Conservation (phyloP, 2,329 filamentous ascomycete genomes). For the Phyllachora maydis region DNA sequence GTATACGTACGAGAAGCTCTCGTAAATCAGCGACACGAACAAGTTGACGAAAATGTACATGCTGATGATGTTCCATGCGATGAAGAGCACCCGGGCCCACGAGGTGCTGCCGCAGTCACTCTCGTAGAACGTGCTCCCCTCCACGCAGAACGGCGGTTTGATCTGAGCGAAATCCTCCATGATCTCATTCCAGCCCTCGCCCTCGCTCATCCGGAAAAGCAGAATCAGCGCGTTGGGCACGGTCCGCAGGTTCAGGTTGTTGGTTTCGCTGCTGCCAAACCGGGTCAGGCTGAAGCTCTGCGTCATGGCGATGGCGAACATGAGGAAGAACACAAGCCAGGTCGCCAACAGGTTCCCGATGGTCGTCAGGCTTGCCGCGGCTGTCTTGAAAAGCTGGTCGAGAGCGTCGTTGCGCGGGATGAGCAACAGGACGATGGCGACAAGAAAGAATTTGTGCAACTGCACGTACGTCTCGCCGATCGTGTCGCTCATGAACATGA, state of each 20-base stretch:
- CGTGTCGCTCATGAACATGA: conserved; percentile 46
- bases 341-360: conserved; percentile 88
- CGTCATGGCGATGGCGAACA: conserved; percentile 89
- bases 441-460: conserved; percentile 85
- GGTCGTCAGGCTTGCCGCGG: conserved; percentile 73
- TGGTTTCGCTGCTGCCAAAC: conserved; percentile 51
- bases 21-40: conserved; percentile 96
- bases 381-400: conserved; percentile 97
- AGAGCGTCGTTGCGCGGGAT: conserved; percentile 94
- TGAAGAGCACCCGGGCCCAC: conserved; percentile 81
- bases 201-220: conserved; percentile 79
- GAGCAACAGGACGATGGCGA: conserved; percentile 70
- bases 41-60: conserved; percentile 99
- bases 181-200: conserved; percentile 88
- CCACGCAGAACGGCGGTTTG: conserved; percentile 61
- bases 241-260: conserved; percentile 79
- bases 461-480: conserved; percentile 46
- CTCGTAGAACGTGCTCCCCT: conserved; percentile 49
- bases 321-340: conserved; percentile 91
- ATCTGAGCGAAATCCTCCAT: conserved; percentile 92
- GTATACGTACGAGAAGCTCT: conserved; percentile 98
- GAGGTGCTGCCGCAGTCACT: conserved; percentile 83
- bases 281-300: conserved; percentile 90
- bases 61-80: conserved; percentile 96
- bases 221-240: conserved; percentile 88